phyloP scores from a whole-genome alignment of 192 early-diverging fungal species.

The Spizellomyces punctatus region DNA sequence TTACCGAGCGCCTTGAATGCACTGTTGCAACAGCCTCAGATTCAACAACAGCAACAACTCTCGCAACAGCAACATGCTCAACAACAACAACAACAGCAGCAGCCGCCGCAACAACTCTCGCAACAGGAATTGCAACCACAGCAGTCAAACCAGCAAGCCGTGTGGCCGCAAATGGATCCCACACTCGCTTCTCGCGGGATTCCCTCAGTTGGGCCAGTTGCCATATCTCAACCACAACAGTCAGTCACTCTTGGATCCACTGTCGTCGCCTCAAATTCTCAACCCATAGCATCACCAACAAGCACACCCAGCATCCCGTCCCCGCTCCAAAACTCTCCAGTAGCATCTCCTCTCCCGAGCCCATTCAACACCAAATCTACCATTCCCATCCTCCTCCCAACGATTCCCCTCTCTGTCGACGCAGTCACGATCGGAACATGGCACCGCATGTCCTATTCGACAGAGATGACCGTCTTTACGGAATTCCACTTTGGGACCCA shows the following conservation, averaged over 20 bases:
- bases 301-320: not conserved
- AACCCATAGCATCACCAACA: not conserved
- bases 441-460: not conserved
- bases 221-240: not conserved
- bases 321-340: not conserved
- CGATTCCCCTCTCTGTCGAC: not conserved
- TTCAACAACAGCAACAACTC: not conserved
- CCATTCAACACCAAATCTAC: not conserved
- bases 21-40: not conserved
- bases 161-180: not conserved
- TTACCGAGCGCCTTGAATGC: not conserved
- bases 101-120: not conserved
- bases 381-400: not conserved
- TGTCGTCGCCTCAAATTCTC: not conserved
- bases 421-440: conserved; percentile 5
- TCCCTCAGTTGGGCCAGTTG: not conserved
- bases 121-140: not conserved
- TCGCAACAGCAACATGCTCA: not conserved
- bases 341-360: not conserved
- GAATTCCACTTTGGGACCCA: not conserved
- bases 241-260: not conserved
- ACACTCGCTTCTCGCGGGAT: not conserved
- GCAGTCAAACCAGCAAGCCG: not conserved
- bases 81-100: not conserved
- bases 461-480: not conserved